These are phyloP conservation scores for Kurtzmaniella fragi DNA, from an alignment of 805 yeast genomes.

Conservation along the genomic window DNA sequence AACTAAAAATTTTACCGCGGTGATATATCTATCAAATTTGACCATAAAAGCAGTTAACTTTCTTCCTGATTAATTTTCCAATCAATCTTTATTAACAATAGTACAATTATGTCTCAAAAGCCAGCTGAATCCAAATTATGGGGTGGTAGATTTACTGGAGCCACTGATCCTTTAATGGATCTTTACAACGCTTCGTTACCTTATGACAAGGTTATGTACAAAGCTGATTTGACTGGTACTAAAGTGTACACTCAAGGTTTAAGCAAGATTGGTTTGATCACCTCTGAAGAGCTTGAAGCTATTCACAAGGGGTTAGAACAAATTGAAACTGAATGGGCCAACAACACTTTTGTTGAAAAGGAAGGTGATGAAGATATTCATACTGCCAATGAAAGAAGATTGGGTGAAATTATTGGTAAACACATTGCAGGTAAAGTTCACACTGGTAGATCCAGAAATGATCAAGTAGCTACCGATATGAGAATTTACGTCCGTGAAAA, in stretches of 20 bases:
- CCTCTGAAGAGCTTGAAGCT: constrained; percentile 64
- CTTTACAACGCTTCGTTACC: constrained; percentile 95
- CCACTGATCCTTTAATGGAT: constrained; percentile 96
- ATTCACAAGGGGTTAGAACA: constrained; percentile 78
- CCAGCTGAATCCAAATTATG: constrained; percentile 75
- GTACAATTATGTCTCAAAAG: constrained; percentile 27
- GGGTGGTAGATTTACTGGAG: constrained; percentile 99
- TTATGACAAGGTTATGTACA: constrained; percentile 91
- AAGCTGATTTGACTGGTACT: constrained; percentile 91
- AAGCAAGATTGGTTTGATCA: constrained; percentile 69
- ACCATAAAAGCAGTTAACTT: not conserved
- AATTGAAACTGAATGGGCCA: constrained; percentile 80
- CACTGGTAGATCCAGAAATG: constrained; percentile 98
- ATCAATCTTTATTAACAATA: not conserved
- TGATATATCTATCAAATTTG: not conserved
- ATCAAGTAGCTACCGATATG: constrained; percentile 99
- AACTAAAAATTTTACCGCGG: constrained; percentile 5
- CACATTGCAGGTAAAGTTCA: constrained; percentile 96
- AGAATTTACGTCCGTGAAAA: constrained; percentile 85
- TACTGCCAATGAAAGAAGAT: constrained; percentile 96
- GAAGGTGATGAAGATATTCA: constrained; percentile 97
- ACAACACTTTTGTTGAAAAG: constrained; percentile 61
- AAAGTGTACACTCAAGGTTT: constrained; percentile 88
- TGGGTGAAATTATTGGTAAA: constrained; percentile 93
- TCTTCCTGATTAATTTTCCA: too few relatives aligned